Evolutionary conservation across 306 rosid species (phyloP), one percentile per base, ranked within the genome.

Genomic region (Gleditsia sinensis): DNA sequence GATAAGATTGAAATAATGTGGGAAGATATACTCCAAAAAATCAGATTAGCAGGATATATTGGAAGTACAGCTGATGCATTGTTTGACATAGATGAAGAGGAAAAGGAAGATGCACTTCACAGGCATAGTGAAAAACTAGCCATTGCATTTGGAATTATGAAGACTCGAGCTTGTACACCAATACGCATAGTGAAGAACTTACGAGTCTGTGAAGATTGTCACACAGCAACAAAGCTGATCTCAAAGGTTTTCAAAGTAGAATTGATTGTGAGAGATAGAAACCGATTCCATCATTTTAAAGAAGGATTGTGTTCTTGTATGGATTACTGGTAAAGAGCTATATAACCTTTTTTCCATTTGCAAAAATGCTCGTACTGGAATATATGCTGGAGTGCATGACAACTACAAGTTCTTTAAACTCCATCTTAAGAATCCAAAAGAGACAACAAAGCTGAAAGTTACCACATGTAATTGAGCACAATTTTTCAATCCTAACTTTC

Each of bases 31-130:
- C 68, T 80, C n/a, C 70, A 69, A 40, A 77, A 77, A 42, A 84
- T 80, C 42, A 77, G 74, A 57, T 43, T 84, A 57, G 85, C 72
- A 39, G 87, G 87, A 13, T 80, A 80, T 17, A 16, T 58, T 46
- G 85, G 76, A 77, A 84, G 81, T 74, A 84, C 81, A 21, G 68
- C 33, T 39, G 85, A 84, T 53, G 80, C 78, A 24, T 56, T 84
- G 75, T 80, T 77, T 84, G 88, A 84, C 72, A 73, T 84, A 46
- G 85, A 84, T 63, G 88, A 84, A 50, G 88, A 84, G 72, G 85
- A 84, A 71, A 80, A 84, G 69, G 88, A 84, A 63, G 75, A 75
- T 64, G 83, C 83, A 11, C 88, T 84, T 69, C 27, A 81, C 64
- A 84, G 78, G 72, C 88, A 80, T 40, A 81, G 85, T 77, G 85